Base-by-base conservation (phyloP, 2,329 filamentous ascomycete species). In the Pestalotiopsis sp. region DNA sequence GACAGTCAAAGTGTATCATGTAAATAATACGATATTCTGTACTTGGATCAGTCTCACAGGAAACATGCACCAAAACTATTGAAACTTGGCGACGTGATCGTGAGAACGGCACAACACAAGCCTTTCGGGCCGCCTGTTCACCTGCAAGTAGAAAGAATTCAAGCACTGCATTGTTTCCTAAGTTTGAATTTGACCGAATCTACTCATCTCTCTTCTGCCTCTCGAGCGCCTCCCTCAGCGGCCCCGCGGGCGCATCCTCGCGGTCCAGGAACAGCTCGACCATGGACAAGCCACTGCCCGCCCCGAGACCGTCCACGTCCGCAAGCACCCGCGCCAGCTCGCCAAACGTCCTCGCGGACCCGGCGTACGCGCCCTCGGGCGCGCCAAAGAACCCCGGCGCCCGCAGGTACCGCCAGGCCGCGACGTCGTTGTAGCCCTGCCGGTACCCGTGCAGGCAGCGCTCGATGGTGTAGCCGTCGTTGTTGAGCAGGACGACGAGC, bases 381-480 rank as follows among this genome's bases (percentile, higher is more conserved):
- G 82, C 83, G 0, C 85, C 85, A 64, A 87, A 87, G 68, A 86
- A 83, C 13, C 74, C 77, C 1, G 84, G 80, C 4, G 84, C 84
- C 60, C 84, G 78, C 7, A 84, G 80, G 68, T 88, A 85, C 62
- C 83, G 78, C 87, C 86, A 88, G 0, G 80, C 76, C n/a, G 85
- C 80, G 38, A 85, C 74, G 64, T 90, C 86, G 67, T 90, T 90
- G 74, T 90, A 90, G 0, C 68, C 74, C 69, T 86, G 80, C 17
- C 84, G 80, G 20, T 83, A 78, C 7, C 87, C 88, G 70, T 90
- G 86, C 64, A 90, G 89, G 60, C 82, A 81, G 7, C 88, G 79
- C 78, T 90, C 87, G 63, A 89, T 87, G 0, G 87, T 88, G 71
- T 90, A 90, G 0, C 87, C 87, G 36, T 86, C 82, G 67, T 90